A percentile compares a stretch with the other conserved stretches of the same genome.
These are phyloP conservation scores for Penicillium goetzii DNA, from an alignment of 495 filamentous ascomycete genomes.

Conservation along the genomic window DNA sequence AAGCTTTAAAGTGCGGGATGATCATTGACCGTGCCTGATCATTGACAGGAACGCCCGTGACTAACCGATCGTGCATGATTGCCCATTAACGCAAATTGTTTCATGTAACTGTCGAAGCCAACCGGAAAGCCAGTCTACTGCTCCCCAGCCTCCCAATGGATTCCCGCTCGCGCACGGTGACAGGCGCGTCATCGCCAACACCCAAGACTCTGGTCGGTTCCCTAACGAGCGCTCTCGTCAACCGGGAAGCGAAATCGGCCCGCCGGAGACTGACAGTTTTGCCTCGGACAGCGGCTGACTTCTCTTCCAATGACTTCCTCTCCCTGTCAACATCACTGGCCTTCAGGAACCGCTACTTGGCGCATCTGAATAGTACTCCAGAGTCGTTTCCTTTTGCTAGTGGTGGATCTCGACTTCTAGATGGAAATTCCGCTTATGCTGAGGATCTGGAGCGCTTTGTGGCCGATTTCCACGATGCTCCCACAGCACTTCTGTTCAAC, in stretches of 20 bases:
- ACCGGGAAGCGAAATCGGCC: slow-evolving; percentile 48
- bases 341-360: slow-evolving; percentile 36
- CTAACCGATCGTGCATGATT: slow-evolving; percentile 7
- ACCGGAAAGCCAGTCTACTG: background rate
- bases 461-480: slow-evolving; percentile 67
- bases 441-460: slow-evolving; percentile 67
- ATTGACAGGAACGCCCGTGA: slow-evolving; percentile 13
- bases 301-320: slow-evolving; percentile 54
- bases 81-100: background rate
- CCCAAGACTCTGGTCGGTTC: slow-evolving; percentile 38
- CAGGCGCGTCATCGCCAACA: background rate
- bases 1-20: slow-evolving; percentile 23
- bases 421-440: slow-evolving; percentile 70
- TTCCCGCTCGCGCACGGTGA: slow-evolving; percentile 4
- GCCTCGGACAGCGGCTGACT: slow-evolving; percentile 41
- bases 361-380: slow-evolving; percentile 37
- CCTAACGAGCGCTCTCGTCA: slow-evolving; percentile 42
- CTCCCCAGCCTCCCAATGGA: slow-evolving; percentile 6
- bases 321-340: slow-evolving; percentile 44
- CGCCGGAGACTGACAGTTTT: slow-evolving; percentile 49
- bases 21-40: slow-evolving; percentile 13
- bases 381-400: slow-evolving; percentile 43
- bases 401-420: slow-evolving; percentile 48
- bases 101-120: background rate
- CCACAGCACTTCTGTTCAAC: slow-evolving; percentile 70